Evolutionary conservation across 768 basidiomycete genomes (phyloP), one percentile per base, ranked within the genome.

Genomic region (Crepidotus variabilis): DNA sequence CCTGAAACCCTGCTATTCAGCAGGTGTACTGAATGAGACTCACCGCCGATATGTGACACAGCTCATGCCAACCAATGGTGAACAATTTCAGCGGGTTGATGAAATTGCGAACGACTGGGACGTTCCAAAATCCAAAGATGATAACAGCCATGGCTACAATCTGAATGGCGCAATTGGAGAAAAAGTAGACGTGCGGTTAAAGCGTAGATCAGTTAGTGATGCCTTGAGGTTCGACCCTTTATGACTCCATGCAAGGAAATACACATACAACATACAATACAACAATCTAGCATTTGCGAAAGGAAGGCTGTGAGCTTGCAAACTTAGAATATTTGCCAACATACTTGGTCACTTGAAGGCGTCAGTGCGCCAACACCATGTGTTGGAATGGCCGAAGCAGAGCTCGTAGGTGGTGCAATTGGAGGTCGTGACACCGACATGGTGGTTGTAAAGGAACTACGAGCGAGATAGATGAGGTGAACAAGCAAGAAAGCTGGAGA

Each of bases 31-130:
- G 57, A 39, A 55, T 46, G 18, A 22, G 24, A 76, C 87, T 54
- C 60, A 92, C 92, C 36, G 84, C 83, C 50, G 79, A 75, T 65
- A 92, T 86, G 69, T 94, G 92, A 65, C 88, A 93, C 14, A 94
- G 77, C 67, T 94, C 92, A 64, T 94, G 92, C 82, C 85, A 91
- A 45, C 91, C 92, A 58, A 94, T 92, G 52, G 90, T 89, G 67
- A 94, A 87, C 13, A 94, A 76, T 69, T 94, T 94, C 63, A 94
- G 78, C 8, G 92, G 92, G 65, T 83, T 90, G 65, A 93, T 92
- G 72, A 90, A 65, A 65, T 85, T 83, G 47, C 92, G 79, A 22
- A 85, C 85, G 55, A 87, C 84, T 3, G 92, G 92, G 45, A 93
- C 88, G 71, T 87, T 89, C 92, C 92, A 94, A 61, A 92, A 79